phyloP scores from a whole-genome alignment of 2,329 filamentous ascomycete species.

The Phialophora expanda region DNA sequence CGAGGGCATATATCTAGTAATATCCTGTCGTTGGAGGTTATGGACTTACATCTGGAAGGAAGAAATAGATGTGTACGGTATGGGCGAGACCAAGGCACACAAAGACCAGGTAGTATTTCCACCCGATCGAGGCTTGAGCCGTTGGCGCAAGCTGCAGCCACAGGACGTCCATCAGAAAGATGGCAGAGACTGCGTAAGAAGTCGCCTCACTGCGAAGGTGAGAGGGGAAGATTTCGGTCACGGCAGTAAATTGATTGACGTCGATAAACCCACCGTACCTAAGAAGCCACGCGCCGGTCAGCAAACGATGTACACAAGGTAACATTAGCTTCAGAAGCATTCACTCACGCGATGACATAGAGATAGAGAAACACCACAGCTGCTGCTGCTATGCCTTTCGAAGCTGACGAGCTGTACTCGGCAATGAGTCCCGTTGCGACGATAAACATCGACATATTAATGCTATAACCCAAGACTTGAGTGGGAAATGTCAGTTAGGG shows the following conservation, averaged over 20 bases:
- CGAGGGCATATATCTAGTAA: background rate
- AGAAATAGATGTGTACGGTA: slow-evolving; percentile 43
- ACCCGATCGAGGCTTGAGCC: slow-evolving; percentile 43
- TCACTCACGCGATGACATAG: slow-evolving; percentile 21
- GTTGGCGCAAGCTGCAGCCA: slow-evolving; percentile 44
- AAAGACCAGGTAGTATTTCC: slow-evolving; percentile 49
- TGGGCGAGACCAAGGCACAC: slow-evolving; percentile 43
- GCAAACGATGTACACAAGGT: background rate
- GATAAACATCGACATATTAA: slow-evolving; percentile 17
- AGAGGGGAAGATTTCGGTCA: slow-evolving; percentile 38
- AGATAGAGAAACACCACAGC: slow-evolving; percentile 22
- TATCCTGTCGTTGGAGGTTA: background rate
- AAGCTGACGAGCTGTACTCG: slow-evolving; percentile 10
- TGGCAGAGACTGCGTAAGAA: slow-evolving; percentile 11
- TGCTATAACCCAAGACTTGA: slow-evolving; percentile 12
- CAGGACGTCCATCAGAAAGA: slow-evolving; percentile 43
- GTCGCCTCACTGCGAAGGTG: slow-evolving; percentile 27
- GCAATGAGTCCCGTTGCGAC: slow-evolving; percentile 24
- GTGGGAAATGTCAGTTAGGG: background rate
- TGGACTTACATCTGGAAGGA: slow-evolving; percentile 42
- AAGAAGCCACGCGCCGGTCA: background rate
- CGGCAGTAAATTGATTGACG: slow-evolving; percentile 55
- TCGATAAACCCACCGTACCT: slow-evolving; percentile 43
- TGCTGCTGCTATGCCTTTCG: slow-evolving; percentile 10
- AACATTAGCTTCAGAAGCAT: background rate